Conservation (phyloP, 179 eudicot genomes). For the Patellifolia procumbens region DNA sequence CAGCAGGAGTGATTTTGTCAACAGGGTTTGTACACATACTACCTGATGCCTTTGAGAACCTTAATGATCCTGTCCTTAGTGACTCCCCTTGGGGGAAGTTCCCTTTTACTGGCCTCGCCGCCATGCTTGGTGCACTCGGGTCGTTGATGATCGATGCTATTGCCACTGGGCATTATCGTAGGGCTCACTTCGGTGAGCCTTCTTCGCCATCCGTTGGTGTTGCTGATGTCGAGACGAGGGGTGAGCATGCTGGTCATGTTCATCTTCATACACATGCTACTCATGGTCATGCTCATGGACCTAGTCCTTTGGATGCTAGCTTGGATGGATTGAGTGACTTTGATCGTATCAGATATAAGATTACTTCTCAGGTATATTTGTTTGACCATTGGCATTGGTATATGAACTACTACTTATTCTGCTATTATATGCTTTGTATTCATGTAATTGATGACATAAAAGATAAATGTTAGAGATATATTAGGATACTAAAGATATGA, state of each 20-base stretch:
- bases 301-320: background rate
- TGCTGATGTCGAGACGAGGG: constrained; percentile 35
- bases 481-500: too few relatives aligned
- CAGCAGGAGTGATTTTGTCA: constrained; percentile 13
- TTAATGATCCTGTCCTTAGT: background rate
- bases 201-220: constrained; percentile 3
- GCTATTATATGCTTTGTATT: too few relatives aligned
- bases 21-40: constrained; percentile 13
- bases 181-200: constrained; percentile 34
- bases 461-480: too few relatives aligned
- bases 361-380: constrained; percentile 49
- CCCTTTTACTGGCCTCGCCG: constrained; percentile 60
- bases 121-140: constrained; percentile 66
- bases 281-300: constrained; percentile 46
- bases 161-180: constrained; percentile 52
- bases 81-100: constrained; percentile 28
- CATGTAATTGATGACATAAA: too few relatives aligned
- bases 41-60: constrained; percentile 16
- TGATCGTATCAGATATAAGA: constrained; percentile 42
- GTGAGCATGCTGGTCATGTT: constrained; percentile 28
- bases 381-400: background rate
- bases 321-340: constrained; percentile 26
- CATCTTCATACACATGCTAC: constrained; percentile 29
- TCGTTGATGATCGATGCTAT: constrained; percentile 64
- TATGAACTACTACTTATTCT: too few relatives aligned